These are phyloP conservation scores for Aspergillus thermomutatus DNA, from an alignment of 2,329 filamentous ascomycete species.

Conservation along the genomic window DNA sequence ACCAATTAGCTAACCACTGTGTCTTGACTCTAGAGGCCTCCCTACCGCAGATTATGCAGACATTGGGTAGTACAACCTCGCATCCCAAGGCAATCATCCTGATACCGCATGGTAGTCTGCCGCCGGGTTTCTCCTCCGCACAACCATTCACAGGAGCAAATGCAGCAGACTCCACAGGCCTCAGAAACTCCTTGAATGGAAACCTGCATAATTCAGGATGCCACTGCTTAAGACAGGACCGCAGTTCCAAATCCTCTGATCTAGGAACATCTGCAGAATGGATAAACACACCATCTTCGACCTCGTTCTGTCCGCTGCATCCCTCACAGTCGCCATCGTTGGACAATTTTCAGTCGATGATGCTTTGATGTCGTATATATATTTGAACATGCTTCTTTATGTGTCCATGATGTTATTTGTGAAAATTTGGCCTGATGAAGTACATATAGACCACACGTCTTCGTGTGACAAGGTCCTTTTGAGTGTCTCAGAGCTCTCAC, in stretches of 20 bases:
- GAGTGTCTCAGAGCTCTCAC: background rate
- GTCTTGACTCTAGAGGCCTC: constrained; percentile 6
- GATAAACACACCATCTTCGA: background rate
- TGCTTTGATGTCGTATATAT: constrained; percentile 1
- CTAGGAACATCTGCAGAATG: background rate
- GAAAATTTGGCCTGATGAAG: background rate
- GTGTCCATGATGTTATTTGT: background rate
- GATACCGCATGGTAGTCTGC: constrained; percentile 2
- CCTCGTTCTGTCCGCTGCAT: constrained; percentile 5
- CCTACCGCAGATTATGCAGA: constrained; percentile 19
- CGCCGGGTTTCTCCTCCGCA: background rate
- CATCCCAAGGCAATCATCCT: constrained; percentile 16
- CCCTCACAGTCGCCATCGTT: background rate
- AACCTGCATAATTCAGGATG: background rate
- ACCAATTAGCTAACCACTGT: background rate
- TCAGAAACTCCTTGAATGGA: background rate
- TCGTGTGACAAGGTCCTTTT: background rate
- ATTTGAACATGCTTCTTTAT: background rate
- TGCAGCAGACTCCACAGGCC: background rate
- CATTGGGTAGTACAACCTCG: constrained; percentile 2
- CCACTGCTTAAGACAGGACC: background rate
- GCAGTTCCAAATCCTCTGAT: background rate
- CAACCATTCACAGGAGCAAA: background rate
- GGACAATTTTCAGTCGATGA: background rate
- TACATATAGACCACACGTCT: background rate